These are phyloP conservation scores for Aspergillus sp. DNA, from an alignment of 2,329 filamentous ascomycete genomes.

Conservation along the genomic window DNA sequence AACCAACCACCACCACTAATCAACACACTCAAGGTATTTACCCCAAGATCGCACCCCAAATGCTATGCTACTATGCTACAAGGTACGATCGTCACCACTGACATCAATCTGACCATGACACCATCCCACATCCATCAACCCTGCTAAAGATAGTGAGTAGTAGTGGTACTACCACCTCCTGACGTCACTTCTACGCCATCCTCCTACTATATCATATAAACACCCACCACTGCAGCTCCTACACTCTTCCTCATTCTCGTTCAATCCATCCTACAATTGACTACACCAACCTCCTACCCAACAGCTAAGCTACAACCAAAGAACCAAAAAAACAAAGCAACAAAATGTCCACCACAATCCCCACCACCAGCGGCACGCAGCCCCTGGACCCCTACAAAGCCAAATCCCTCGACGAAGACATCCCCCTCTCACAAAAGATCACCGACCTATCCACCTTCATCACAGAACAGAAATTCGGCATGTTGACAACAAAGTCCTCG, in stretches of 20 bases:
- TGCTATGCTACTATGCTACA: too few species aligned
- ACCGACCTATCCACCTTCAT: slow-evolving; percentile 73
- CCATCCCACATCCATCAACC: not conserved
- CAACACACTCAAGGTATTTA: too few species aligned
- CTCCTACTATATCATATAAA: slow-evolving; percentile 12
- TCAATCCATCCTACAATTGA: not conserved
- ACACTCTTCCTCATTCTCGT: not conserved
- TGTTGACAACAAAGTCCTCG: slow-evolving; percentile 76
- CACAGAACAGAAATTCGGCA: slow-evolving; percentile 74
- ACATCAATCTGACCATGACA: not conserved
- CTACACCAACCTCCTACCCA: not conserved
- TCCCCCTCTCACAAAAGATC: slow-evolving; percentile 72
- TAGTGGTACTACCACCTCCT: not conserved
- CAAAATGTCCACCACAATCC: slow-evolving; percentile 44
- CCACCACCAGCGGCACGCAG: slow-evolving; percentile 60
- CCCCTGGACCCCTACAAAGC: slow-evolving; percentile 78
- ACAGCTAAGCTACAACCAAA: not conserved
- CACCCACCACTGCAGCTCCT: not conserved
- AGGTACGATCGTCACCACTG: too few species aligned
- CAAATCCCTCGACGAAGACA: slow-evolving; percentile 75
- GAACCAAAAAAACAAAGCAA: not conserved
- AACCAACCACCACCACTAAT: too few species aligned
- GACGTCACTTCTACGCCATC: slow-evolving; percentile 25
- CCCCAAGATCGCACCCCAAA: too few species aligned
- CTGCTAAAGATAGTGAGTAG: not conserved